A percentile compares a stretch with the other conserved stretches of the same genome.
These are phyloP conservation scores for Phoenix roebelenii DNA, from an alignment of 176 grass and related monocot species.

Conservation along the genomic window DNA sequence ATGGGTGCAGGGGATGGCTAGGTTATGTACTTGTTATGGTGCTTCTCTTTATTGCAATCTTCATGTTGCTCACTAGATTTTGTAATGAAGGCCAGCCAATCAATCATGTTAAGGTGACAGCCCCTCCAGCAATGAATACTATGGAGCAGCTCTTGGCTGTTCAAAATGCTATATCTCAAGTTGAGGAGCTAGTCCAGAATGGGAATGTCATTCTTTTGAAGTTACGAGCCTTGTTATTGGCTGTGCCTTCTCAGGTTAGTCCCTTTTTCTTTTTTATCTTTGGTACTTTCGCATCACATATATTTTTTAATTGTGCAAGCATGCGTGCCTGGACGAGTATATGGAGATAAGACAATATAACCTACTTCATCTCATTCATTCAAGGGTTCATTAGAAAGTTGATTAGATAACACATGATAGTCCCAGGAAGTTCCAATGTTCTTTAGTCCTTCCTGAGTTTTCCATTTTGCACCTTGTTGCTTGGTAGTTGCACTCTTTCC, in stretches of 20 bases:
- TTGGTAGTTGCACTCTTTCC: no score
- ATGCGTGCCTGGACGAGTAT: no score
- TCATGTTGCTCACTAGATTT: constrained; percentile 82
- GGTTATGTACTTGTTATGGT: constrained; percentile 46
- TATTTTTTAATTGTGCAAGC: no score
- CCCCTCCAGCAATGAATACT: constrained; percentile 78
- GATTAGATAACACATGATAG: no score
- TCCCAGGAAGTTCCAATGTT: no score
- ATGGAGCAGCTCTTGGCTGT: constrained; percentile 98
- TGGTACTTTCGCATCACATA: no score
- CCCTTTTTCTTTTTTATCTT: constrained; percentile 6
- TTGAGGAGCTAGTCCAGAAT: constrained; percentile 86
- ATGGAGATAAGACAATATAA: no score
- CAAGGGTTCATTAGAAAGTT: no score
- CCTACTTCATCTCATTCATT: no score
- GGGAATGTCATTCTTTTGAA: constrained; percentile 91
- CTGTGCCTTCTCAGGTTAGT: constrained; percentile 76
- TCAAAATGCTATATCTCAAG: constrained; percentile 91
- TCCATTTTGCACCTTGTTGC: no score
- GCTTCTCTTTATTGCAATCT: constrained; percentile 62
- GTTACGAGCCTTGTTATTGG: constrained; percentile 65
- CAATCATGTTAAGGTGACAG: constrained; percentile 61
- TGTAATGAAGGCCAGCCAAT: constrained; percentile 63
- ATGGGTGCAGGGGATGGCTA: constrained; percentile 68
- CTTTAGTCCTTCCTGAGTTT: no score